Evolutionary conservation across 2,329 filamentous ascomycete genomes (phyloP), one percentile per base, ranked within the genome.

Genomic region (Xylaria sp.): DNA sequence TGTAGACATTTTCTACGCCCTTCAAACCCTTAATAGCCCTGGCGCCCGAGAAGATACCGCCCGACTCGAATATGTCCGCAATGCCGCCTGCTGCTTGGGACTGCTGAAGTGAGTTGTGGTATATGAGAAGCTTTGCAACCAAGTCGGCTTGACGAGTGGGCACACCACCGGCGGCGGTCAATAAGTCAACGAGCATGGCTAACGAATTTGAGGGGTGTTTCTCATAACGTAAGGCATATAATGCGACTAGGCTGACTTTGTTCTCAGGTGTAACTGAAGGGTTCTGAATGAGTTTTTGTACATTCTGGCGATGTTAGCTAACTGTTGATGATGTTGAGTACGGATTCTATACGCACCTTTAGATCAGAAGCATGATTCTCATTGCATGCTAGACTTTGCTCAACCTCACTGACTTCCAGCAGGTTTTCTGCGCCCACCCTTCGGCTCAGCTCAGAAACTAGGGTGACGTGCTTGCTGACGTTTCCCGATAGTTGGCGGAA

Each of bases 1-100:
- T 99, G 79, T 99, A 99, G 32, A 99, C 96, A 75, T 99, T 99
- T 79, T 99, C 97, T 0, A 99, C 96, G 1, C 96, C 96, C 77
- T 98, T 98, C 14, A 99, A 85, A 0, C 96, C 96, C 77, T 97
- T 97, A 80, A 99, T 94, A 76, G 91, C 93, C 47, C 93, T 88
- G 11, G 94, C 94, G 12, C 93, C 93, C 0, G 93, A 93, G 80
- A 99, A 97, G 71, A 99, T 95, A 4, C 93, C 95, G 0, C 91
- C 89, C 0, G 93, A 92, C 76, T 98, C 94, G 75, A 99, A 98
- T 6, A 98, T 89, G 72, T 98, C 95, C 0, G 93, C 90, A 65
- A 98, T 93, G 4, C 93, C 93, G 9, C 91, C 89, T 1, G 89
- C 88, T n/a, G 89, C 85, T 24, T 92, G 90, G 4, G 91, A 89